Percentiles rank a stretch among this genome's conserved stretches.
These are phyloP conservation scores for Aquilaria malaccensis DNA, from an alignment of 345 rosid genomes.

Conservation along the genomic window DNA sequence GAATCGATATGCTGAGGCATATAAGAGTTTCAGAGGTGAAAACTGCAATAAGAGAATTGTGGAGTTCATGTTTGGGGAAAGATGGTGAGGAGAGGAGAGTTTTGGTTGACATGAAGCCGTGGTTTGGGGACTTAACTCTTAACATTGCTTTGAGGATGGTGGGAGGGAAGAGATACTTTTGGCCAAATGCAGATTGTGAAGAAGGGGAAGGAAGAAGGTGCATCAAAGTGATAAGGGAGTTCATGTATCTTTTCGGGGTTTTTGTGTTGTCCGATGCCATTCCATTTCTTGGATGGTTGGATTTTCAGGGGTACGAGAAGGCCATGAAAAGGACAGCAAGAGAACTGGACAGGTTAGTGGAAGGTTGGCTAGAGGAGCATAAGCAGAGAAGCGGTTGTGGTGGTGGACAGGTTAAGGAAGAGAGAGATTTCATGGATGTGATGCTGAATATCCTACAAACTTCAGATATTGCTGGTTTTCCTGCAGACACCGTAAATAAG, in stretches of 20 bases:
- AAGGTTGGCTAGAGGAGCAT: constrained; percentile 22
- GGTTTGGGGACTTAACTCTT: constrained; percentile 24
- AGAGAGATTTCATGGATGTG: constrained; percentile 28
- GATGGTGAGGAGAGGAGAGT: neutral
- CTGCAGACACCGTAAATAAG: constrained; percentile 27
- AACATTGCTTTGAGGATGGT: constrained; percentile 30
- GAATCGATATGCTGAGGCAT: too few relatives aligned
- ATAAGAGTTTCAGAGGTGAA: neutral
- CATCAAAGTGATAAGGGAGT: too few relatives aligned
- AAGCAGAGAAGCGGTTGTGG: constrained; percentile 7
- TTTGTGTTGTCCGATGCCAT: too few relatives aligned
- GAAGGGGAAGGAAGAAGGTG: neutral
- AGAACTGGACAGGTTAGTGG: constrained; percentile 20
- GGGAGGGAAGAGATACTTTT: constrained; percentile 28
- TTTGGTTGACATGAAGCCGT: constrained; percentile 24
- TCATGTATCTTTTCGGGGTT: too few relatives aligned
- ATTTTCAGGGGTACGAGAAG: too few relatives aligned
- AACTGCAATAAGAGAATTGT: constrained; percentile 11
- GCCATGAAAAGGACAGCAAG: constrained; percentile 24
- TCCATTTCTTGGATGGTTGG: too few relatives aligned
- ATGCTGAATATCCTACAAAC: constrained; percentile 18
- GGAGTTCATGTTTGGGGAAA: constrained; percentile 7
- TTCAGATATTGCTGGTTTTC: constrained; percentile 11
- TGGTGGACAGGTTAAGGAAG: constrained; percentile 5
- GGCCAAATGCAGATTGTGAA: constrained; percentile 7